phyloP scores from a whole-genome alignment of 1,139 yeast species.

The Candida albicans region DNA sequence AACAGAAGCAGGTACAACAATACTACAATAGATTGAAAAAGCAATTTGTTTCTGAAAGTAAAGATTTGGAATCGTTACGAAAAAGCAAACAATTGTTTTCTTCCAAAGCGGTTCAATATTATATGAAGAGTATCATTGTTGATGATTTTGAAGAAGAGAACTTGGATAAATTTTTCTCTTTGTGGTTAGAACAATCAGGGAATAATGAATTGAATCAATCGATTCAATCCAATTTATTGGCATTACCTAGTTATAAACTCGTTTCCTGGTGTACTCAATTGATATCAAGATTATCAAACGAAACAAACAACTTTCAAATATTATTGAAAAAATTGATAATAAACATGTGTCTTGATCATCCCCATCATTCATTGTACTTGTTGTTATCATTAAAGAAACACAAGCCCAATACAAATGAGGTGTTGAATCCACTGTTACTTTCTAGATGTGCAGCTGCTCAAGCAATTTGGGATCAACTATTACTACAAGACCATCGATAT shows the following conservation, averaged over 20 bases:
- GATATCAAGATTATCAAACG: slow-evolving; percentile 64
- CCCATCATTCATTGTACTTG: slow-evolving; percentile 74
- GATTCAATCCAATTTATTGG: slow-evolving; percentile 31
- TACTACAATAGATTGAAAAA: slow-evolving; percentile 49
- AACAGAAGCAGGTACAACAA: slow-evolving; percentile 50
- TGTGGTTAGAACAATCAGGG: slow-evolving; percentile 74
- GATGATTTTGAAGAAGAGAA: slow-evolving; percentile 55
- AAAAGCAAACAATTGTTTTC: slow-evolving; percentile 46
- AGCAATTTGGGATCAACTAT: slow-evolving; percentile 38
- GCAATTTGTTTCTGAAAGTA: slow-evolving; percentile 50
- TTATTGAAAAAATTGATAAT: slow-evolving; percentile 51
- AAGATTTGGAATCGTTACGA: slow-evolving; percentile 41
- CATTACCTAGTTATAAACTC: slow-evolving; percentile 59
- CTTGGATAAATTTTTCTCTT: slow-evolving; percentile 73
- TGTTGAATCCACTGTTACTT: slow-evolving; percentile 32
- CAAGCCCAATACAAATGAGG: slow-evolving; percentile 30
- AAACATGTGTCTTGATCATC: slow-evolving; percentile 60
- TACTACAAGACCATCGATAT: slow-evolving; percentile 5
- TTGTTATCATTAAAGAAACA: slow-evolving; percentile 58
- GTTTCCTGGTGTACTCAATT: slow-evolving; percentile 85
- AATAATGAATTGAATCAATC: slow-evolving; percentile 39
- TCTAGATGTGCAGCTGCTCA: slow-evolving; percentile 56
- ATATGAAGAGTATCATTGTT: slow-evolving; percentile 52
- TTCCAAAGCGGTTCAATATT: slow-evolving; percentile 58
- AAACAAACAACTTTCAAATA: slow-evolving; percentile 52